Percentiles rank a stretch among this genome's conserved stretches.
phyloP scores from a whole-genome alignment of 768 basidiomycete species.

The Pisolithus tinctorius region DNA sequence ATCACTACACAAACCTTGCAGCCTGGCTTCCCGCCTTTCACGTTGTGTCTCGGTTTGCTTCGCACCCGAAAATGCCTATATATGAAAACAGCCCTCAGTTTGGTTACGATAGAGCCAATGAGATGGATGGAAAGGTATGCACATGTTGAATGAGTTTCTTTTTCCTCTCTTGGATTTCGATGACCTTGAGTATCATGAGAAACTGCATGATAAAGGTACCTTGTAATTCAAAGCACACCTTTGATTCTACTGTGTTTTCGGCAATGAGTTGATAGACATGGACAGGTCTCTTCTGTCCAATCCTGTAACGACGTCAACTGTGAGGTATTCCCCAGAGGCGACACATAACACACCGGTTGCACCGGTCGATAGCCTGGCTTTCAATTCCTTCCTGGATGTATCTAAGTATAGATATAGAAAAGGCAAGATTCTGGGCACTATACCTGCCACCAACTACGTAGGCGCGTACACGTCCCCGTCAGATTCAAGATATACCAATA shows the following conservation, averaged over 20 bases:
- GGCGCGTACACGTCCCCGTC: neutral
- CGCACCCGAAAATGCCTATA: constrained; percentile 80
- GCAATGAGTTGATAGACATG: constrained; percentile 88
- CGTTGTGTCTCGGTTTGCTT: constrained; percentile 68
- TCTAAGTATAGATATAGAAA: constrained; percentile 7
- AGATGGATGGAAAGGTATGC: constrained; percentile 3
- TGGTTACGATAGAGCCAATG: neutral
- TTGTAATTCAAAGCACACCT: constrained; percentile 36
- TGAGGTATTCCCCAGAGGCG: neutral
- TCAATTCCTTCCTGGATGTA: constrained; percentile 65
- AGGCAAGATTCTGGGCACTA: constrained; percentile 2
- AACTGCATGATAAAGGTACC: neutral
- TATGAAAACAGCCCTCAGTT: neutral
- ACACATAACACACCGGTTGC: constrained; percentile 49
- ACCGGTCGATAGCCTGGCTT: constrained; percentile 76
- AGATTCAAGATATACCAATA: neutral
- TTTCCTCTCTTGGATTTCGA: constrained; percentile 85
- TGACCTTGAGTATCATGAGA: constrained; percentile 34
- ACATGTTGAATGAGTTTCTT: constrained; percentile 75
- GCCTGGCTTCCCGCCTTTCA: constrained; percentile 71
- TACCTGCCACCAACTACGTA: constrained; percentile 71
- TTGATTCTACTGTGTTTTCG: constrained; percentile 83
- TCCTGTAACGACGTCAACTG: constrained; percentile 28
- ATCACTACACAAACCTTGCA: constrained; percentile 52
- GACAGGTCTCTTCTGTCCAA: constrained; percentile 78